Evolutionary conservation across 129 eudicot genomes (phyloP), one percentile per base, ranked within the genome.

Genomic region (Arctium minus): DNA sequence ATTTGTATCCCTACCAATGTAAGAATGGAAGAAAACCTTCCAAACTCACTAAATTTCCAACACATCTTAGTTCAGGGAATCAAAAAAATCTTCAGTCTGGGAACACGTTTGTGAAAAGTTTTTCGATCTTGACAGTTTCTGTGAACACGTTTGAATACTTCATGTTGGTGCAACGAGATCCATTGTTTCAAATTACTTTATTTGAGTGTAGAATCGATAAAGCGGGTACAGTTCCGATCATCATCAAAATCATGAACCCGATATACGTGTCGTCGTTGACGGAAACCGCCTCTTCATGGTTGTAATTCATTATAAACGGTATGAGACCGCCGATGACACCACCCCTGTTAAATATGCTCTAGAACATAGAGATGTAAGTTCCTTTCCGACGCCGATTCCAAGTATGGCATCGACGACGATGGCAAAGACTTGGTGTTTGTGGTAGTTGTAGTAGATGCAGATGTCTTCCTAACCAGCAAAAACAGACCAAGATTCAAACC

Each of bases 301-400:
- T 36, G 67, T 86, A 96, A 78, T 96, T 96, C 81, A 89, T 67
- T 0, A 83, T 35, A 27, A 96, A 96, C 3, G 99, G 99, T 10
- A 96, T 93, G 5, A 96, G 46, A 27, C 99, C 99, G 1, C 99
- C 99, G 40, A 96, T 92, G 0, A 96, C 99, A 39, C 99, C 99
- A 4, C 99, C 99, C 91, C 90, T 77, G 73, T 92, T 96, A 72
- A 96, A 96, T 1, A 96, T 93, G 62, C 93, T 89, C 99, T 98
- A 96, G 65, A 96, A 96, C 83, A 96, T 76, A 9, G 98, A 85
- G 13, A 96, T 96, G 80, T 96, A 93, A 5, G 86, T 88, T 2
- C 99, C 99, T 76, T 96, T 96, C 99, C 99, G 10, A 98, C 98
- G 1, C 99, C 99, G 74, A 93, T n/a, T 0, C 99, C 98, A 15